Evolutionary conservation across 2,329 filamentous ascomycete species (phyloP).

Genomic region (Keithomyces neogunnii): DNA sequence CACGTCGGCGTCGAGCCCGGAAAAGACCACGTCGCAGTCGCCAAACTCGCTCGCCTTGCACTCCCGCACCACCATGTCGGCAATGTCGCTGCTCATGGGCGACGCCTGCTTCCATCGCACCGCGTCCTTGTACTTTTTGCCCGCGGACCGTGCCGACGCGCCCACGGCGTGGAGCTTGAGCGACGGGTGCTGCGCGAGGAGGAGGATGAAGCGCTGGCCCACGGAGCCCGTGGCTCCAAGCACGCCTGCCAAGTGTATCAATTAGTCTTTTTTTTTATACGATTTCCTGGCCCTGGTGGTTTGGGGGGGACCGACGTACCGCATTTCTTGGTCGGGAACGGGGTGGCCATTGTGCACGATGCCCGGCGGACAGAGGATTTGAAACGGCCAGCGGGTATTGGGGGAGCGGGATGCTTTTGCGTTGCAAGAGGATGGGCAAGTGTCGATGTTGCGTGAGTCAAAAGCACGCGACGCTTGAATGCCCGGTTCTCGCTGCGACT

Average conservation of each 20-base stretch:
- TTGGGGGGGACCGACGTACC: conserved; percentile 29
- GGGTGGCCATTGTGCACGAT: conserved; percentile 20
- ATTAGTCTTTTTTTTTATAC: too few species aligned
- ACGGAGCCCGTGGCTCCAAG: conserved; percentile 91
- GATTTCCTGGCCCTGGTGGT: too few species aligned
- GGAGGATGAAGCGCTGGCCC: conserved; percentile 88
- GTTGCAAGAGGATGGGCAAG: background rate
- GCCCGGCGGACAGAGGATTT: background rate
- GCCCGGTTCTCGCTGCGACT: conserved; percentile 13
- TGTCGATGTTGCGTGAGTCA: background rate
- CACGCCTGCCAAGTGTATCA: conserved; percentile 43
- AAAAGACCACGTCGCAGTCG: conserved; percentile 91
- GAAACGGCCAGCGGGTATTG: background rate
- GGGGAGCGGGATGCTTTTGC: background rate
- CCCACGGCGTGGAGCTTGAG: conserved; percentile 83
- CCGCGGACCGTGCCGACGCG: conserved; percentile 79
- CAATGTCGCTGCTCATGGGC: conserved; percentile 66
- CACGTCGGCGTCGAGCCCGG: conserved; percentile 84
- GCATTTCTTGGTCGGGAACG: conserved; percentile 51
- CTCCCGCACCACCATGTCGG: conserved; percentile 74
- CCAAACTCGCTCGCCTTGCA: conserved; percentile 75
- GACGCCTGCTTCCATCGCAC: conserved; percentile 89
- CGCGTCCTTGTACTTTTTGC: conserved; percentile 91
- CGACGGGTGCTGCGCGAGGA: conserved; percentile 79
- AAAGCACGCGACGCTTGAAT: conserved; percentile 2